Evolutionary conservation across 2,329 filamentous ascomycete genomes (phyloP), one percentile per base, ranked within the genome.

Genomic region (Zopfia rhizophila): DNA sequence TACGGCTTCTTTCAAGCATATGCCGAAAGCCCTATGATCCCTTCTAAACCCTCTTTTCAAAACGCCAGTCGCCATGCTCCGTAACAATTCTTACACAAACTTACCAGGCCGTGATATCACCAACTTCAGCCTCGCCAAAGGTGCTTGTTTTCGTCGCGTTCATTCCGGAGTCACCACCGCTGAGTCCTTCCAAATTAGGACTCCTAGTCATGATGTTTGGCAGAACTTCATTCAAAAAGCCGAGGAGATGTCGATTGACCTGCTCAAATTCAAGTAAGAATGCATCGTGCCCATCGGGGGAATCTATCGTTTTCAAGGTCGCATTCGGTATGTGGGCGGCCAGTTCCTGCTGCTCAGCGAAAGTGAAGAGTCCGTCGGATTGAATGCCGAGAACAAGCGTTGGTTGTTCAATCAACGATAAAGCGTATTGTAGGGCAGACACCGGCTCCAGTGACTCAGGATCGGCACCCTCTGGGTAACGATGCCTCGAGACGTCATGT

Each of bases 261-360:
- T 97, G 93, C 76, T 97, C 91, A 66, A 99, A 99, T 72, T 99
- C 93, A 42, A 99, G 76, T 63, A 99, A 74, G 72, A 99, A 99
- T 0, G 94, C 94, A 72, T 99, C 94, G 63, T 99, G 94, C 1
- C 94, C 94, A 68, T 99, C 94, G 0, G 91, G 89, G 50, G 89
- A 95, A 63, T 97, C 91, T 48, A 99, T 99, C 33, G 86, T 90
- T 72, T 91, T 86, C 18, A 99, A 76, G 8, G 84, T 82, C 1
- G 90, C 86, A 60, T 93, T 79, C 3, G 87, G 87, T 52, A 97
- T 91, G 48, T 88, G 84, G 24, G 86, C 83, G 0, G 93, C 94
- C 40, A 99, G 78, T 74, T 97, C 91, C 70, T 97, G 81, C 75
- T 99, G 94, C 75, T 99, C 94, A 5, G 91, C 91, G 71, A 96